Conservation (phyloP, 2,329 filamentous ascomycete genomes). For the Atkinsonella hypoxylon region DNA sequence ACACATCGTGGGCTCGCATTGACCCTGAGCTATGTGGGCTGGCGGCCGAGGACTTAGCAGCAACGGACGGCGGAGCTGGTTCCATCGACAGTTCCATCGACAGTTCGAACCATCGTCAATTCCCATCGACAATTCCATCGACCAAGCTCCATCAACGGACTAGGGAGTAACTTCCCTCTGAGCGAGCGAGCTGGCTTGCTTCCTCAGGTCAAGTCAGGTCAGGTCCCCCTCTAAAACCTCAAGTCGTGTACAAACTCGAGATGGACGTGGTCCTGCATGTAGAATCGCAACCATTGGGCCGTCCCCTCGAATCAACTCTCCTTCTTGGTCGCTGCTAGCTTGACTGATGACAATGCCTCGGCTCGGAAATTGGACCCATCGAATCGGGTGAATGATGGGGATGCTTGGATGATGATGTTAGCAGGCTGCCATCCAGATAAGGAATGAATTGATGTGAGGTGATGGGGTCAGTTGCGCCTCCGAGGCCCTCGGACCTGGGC, state of each 20-base stretch:
- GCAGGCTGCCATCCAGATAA: too few species aligned
- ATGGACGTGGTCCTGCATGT: not conserved
- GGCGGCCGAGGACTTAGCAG: not conserved
- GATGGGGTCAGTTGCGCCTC: too few species aligned
- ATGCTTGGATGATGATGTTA: not conserved
- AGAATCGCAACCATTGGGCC: not conserved
- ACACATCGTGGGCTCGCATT: not conserved
- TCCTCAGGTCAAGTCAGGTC: too few species aligned
- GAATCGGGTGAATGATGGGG: not conserved
- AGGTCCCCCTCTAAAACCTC: not conserved
- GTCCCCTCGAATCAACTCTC: not conserved
- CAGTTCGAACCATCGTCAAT: too few species aligned
- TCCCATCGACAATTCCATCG: too few species aligned
- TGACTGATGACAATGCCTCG: not conserved
- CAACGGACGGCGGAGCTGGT: not conserved
- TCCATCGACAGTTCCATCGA: too few species aligned
- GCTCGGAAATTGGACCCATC: not conserved
- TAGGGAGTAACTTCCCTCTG: too few species aligned
- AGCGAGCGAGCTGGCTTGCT: too few species aligned
- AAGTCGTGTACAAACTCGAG: not conserved
- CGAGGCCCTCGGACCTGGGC: too few species aligned
- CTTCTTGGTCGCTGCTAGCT: not conserved
- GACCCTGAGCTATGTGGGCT: not conserved
- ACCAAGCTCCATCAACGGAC: too few species aligned
- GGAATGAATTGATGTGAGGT: too few species aligned